A percentile compares a stretch with the other conserved stretches of the same genome.
Conservation (phyloP, 2,329 filamentous ascomycete species). For the Huntiella decipiens region DNA sequence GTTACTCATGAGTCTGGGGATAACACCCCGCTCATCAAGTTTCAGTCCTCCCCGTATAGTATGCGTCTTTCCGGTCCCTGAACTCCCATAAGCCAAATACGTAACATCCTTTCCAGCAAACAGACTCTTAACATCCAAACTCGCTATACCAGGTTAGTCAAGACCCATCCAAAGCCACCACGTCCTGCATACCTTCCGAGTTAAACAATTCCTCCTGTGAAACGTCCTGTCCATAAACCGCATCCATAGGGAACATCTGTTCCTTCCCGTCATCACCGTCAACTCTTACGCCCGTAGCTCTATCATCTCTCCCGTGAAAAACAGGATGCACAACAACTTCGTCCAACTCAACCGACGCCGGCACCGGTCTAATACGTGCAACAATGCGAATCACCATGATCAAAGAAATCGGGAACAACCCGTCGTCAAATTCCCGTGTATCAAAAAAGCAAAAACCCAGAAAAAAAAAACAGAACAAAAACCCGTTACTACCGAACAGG, state of each 20-base stretch:
- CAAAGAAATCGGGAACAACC: neutral
- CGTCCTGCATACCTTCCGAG: constrained; percentile 46
- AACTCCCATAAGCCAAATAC: constrained; percentile 83
- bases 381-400: constrained; percentile 63
- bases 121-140: constrained; percentile 75
- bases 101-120: constrained; percentile 80
- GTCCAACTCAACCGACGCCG: constrained; percentile 68
- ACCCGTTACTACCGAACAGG: neutral
- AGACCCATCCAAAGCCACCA: neutral
- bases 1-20: constrained; percentile 65
- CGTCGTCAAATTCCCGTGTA: neutral
- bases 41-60: constrained; percentile 87
- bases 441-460: constrained; percentile 1
- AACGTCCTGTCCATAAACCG: constrained; percentile 65
- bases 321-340: constrained; percentile 67
- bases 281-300: constrained; percentile 72
- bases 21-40: constrained; percentile 69
- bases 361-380: constrained; percentile 71
- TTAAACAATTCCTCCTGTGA: constrained; percentile 80
- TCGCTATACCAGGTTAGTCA: constrained; percentile 33
- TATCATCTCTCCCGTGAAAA: constrained; percentile 37
- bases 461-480: constrained; percentile 6
- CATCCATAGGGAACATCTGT: constrained; percentile 87
- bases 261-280: constrained; percentile 83
- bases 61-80: constrained; percentile 85